Conservation (phyloP, 768 basidiomycete genomes). For the Mycena pura region DNA sequence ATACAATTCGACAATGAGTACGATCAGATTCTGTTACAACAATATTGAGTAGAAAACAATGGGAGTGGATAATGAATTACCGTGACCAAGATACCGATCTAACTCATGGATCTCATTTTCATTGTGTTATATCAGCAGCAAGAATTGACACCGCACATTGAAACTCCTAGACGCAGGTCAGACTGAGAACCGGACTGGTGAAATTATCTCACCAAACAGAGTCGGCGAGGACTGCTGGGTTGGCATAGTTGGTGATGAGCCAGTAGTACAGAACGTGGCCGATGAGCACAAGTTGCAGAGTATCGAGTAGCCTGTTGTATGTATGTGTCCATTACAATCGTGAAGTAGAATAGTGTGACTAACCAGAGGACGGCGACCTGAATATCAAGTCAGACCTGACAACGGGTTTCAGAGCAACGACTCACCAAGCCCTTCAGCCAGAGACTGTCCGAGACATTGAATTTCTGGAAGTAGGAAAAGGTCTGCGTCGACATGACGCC, state of each 20-base stretch:
- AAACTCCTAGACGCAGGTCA: neutral
- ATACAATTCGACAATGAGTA: slow-evolving; percentile 11
- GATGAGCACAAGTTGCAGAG: slow-evolving; percentile 40
- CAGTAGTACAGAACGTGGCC: slow-evolving; percentile 45
- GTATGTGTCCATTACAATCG: no score
- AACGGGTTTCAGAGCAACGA: neutral
- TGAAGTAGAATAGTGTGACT: neutral
- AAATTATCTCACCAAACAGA: slow-evolving; percentile 32
- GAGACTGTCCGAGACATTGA: slow-evolving; percentile 35
- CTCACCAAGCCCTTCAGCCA: slow-evolving; percentile 41
- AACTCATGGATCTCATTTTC: no score
- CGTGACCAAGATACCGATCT: slow-evolving; percentile 11
- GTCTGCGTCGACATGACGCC: slow-evolving; percentile 50
- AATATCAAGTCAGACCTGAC: neutral
- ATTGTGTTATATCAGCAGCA: no score
- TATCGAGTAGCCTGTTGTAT: slow-evolving; percentile 41
- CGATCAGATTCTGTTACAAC: neutral
- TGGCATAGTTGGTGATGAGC: slow-evolving; percentile 40
- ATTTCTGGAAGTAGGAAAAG: slow-evolving; percentile 45
- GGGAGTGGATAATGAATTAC: neutral
- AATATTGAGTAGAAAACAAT: neutral
- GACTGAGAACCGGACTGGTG: no score
- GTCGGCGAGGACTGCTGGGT: slow-evolving; percentile 34
- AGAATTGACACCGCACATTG: neutral
- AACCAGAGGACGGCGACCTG: slow-evolving; percentile 39